Base-by-base conservation (phyloP, 2,329 filamentous ascomycete genomes). In the Trichoderma endophyticum region DNA sequence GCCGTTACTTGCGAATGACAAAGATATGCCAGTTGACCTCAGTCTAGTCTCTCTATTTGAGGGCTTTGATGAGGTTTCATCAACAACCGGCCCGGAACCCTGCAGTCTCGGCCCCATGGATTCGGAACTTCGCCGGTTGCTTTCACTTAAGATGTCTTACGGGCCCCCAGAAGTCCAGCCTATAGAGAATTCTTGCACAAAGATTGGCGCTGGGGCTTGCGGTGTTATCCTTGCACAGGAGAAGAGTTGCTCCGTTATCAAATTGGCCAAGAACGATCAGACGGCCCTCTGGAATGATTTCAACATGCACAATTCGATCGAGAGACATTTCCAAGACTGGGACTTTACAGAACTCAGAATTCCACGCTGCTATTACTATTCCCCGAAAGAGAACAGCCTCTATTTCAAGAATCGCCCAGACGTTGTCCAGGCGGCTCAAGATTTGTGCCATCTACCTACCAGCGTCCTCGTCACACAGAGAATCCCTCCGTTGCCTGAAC, bases 401-500 rank as follows among this genome's bases (percentile, higher is more conserved):
- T 77, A 72, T 54, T 75, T 77, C 48, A 5, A 59, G 2, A 11
- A 61, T 2, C 59, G 65, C 30, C 74, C 68, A 2, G 14, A 24
- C 0, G 65, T 77, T 11, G 28, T 34, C 3, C 62, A 73, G 12
- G 68, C 71, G 14, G 75, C 73, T 14, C 3, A 59, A 11, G 6
- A 26, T 0, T 24, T 70, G 2, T 75, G 75, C 18, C 24, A 74
- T 6, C 1, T 77, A 5, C 78, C 77, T 3, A 74, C 77, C 15
- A 39, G 70, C 28, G 74, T 71, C 1, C 72, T 80, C 3, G 30
- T 76, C 14, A 73, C 73, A 0, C 76, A 79, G 51, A 73, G 76
- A 6, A 79, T 80, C 61, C 63, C 69, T 15, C 76, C 78, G 7
- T 75, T 80, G 4, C 75, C 77, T 2, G 36, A 73, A 18, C 8